Percentiles rank a stretch among this genome's conserved stretches.
These are phyloP conservation scores for Lepidopterella palustris DNA, from an alignment of 495 filamentous ascomycete genomes.

Conservation along the genomic window DNA sequence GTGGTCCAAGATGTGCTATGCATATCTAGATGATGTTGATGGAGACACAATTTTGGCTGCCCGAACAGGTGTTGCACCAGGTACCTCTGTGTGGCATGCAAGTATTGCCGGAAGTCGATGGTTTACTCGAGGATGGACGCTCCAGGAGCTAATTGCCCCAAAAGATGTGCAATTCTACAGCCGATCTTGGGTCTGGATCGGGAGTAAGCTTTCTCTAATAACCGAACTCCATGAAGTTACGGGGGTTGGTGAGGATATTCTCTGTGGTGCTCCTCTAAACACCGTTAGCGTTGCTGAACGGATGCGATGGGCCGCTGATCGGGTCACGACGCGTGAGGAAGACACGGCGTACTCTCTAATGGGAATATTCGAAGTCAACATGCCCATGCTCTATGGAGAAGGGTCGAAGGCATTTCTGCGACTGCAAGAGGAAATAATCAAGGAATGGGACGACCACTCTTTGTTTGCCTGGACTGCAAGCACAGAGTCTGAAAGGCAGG, in stretches of 20 bases:
- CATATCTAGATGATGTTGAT: slow-evolving; percentile 1
- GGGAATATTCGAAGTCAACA: slow-evolving; percentile 6
- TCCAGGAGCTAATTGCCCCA: slow-evolving; percentile 16
- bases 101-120: not conserved
- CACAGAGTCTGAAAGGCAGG: no score
- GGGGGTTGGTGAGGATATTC: slow-evolving; percentile 9
- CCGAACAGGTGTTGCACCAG: no score
- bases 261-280: slow-evolving; percentile 11
- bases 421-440: slow-evolving; percentile 3
- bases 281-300: not conserved
- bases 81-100: not conserved
- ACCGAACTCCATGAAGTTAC: slow-evolving; percentile 13
- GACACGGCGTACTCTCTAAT: slow-evolving; percentile 8
- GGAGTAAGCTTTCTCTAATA: slow-evolving; percentile 18
- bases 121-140: slow-evolving; percentile 11
- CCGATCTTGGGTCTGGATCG: slow-evolving; percentile 8
- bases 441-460: not conserved
- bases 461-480: slow-evolving; percentile 3
- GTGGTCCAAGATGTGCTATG: slow-evolving; percentile 2
- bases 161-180: slow-evolving; percentile 20
- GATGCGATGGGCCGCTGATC: slow-evolving; percentile 2
- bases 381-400: slow-evolving; percentile 4
- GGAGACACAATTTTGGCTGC: not conserved
- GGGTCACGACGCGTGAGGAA: slow-evolving; percentile 2
- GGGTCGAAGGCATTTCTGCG: not conserved